Evolutionary conservation across 1,284 basidiomycete genomes (phyloP), one percentile per base, ranked within the genome.

Genomic region (Tilletia setariae): DNA sequence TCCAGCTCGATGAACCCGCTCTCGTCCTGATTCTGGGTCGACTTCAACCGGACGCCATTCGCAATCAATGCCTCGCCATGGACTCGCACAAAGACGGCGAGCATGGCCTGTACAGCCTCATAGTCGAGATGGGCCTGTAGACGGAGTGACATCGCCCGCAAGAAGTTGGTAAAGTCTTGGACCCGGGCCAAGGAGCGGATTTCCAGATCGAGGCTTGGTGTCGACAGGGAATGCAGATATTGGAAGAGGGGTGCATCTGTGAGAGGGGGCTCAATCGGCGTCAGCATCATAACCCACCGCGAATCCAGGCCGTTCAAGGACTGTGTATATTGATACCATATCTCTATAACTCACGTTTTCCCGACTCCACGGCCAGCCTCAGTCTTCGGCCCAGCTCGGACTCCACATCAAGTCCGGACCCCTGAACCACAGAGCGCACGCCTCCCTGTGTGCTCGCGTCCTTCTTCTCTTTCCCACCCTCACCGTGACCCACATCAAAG

Each of bases 71-170:
- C 85, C 69, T 98, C 94, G 0, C 90, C 90, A 79, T 98, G 94
- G 67, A 93, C 86, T 21, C 87, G 87, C 28, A 98, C 84, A 82
- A 96, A 92, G 1, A 95, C 90, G 70, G 87, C 89, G 74, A 94
- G 87, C 81, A 95, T 86, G 0, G 94, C 89, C 83, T 98, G 94
- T 1, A 97, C 91, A 9, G 93, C 94, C 83, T 99, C 95, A 79
- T 95, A 98, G 83, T 99, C 95, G 64, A 88, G 87, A 76, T 90
- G 91, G 19, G 90, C 90, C 51, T 84, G 83, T 28, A 98, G 85
- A 1, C 95, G 89, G 66, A 85, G 86, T 2, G 86, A 87, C 21
- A 98, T 86, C 0, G 92, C 91, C 67, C 86, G 84, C 46, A 96
- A 83, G 84, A 98, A 96, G 4, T 86, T 83, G 0, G 84, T 84